phyloP scores from a whole-genome alignment of 257 asterid genomes.

The Solanum medicagineum region DNA sequence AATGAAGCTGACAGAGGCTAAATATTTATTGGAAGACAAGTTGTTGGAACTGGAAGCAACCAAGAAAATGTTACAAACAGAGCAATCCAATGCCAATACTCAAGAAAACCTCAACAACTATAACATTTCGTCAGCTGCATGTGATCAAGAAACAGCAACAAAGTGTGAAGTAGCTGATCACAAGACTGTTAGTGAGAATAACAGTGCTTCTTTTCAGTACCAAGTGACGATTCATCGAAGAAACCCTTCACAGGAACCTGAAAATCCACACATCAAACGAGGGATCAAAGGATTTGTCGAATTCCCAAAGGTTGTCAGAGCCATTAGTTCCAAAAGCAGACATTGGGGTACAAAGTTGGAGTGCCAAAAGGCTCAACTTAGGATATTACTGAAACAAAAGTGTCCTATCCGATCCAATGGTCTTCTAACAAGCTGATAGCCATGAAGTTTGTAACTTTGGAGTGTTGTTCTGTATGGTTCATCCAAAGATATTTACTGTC shows the following conservation, averaged over 20 bases:
- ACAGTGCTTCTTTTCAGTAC: neutral
- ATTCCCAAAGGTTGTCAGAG: conserved; percentile 64
- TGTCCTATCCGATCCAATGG: conserved; percentile 26
- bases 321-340: conserved; percentile 62
- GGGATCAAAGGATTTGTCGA: conserved; percentile 93
- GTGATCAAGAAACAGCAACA: neutral
- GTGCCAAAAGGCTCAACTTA: conserved; percentile 74
- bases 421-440: conserved; percentile 27
- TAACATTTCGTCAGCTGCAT: neutral
- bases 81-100: conserved; percentile 1
- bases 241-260: conserved; percentile 20
- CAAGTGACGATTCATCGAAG: conserved; percentile 12
- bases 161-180: conserved; percentile 5
- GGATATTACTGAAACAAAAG: conserved; percentile 50
- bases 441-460: neutral
- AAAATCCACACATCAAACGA: conserved; percentile 70
- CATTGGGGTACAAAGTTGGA: conserved; percentile 54
- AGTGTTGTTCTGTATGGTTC: conserved; percentile 19
- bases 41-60: conserved; percentile 27
- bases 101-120: neutral
- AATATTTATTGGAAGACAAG: conserved; percentile 47
- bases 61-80: neutral
- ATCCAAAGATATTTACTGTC: conserved; percentile 45
- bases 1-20: conserved; percentile 75
- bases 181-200: neutral